Evolutionary conservation across 179 eudicot genomes (phyloP).

Genomic region (Silene vulgaris): DNA sequence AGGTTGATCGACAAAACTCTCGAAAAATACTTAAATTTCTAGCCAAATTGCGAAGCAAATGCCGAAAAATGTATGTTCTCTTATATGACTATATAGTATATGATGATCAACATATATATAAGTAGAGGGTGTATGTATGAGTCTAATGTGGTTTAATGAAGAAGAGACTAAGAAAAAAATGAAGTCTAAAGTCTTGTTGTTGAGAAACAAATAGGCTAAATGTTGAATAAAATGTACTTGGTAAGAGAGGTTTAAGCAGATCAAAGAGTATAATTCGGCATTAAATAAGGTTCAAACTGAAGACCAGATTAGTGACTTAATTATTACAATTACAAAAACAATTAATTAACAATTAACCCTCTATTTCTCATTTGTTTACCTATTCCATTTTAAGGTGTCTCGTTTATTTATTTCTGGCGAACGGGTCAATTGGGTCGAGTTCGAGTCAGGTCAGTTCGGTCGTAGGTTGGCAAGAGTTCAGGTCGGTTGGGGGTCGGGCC

Average conservation of each 20-base stretch:
- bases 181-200: constrained; percentile 11
- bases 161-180: constrained; percentile 1
- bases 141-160: constrained; percentile 5
- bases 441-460: too few relatives aligned
- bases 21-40: too few relatives aligned
- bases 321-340: neutral
- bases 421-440: too few relatives aligned
- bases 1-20: neutral
- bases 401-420: too few relatives aligned
- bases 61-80: too few relatives aligned
- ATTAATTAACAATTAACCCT: neutral
- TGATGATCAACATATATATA: neutral
- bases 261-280: constrained; percentile 24
- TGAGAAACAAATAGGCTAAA: constrained; percentile 10
- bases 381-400: too few relatives aligned
- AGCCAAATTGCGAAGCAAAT: too few relatives aligned
- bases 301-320: constrained; percentile 22
- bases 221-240: constrained; percentile 20
- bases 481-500: too few relatives aligned
- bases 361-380: too few relatives aligned
- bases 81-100: neutral
- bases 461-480: too few relatives aligned
- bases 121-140: neutral
- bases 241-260: constrained; percentile 21
- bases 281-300: constrained; percentile 21